Evolutionary conservation across 352 stramenopile genomes (phyloP), one percentile per base, ranked within the genome.

Genomic region (Globisporangium mamillatum): DNA sequence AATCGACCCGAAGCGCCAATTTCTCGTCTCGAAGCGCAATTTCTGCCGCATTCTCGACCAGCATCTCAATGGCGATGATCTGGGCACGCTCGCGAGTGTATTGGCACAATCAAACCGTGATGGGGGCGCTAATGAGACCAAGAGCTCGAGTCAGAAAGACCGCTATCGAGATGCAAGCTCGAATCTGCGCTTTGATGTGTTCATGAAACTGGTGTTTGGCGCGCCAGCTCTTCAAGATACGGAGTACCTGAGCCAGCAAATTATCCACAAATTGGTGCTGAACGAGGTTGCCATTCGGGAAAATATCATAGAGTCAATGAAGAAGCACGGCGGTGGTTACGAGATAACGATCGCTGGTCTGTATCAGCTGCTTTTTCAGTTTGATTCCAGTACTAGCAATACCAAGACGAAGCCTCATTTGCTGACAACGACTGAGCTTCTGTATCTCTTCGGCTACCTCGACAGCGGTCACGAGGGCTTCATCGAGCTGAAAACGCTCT

Each of bases 201-300:
- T 91, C 4, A 73, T 91, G 56, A 76, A 76, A 36, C 50, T 89
- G 22, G 46, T 86, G 3, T 89, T 89, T 67, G 79, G 79, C 7
- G 69, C 64, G 5, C 77, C 77, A 2, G 58, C 69, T 12, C 62
- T 88, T 7, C 65, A 71, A 1, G 77, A 85, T n/a, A 41, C 57
- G 0, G 16, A 7, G 14, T 64, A 57, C 0, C 29, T 81, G 14
- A 34, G n/a, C 14, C 29, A 14, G 1, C 9, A 9, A 3, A 66
- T 90, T 18, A 46, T 63, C 3, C 24, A 29, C 1, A 83, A 79
- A 18, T 34, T 88, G 14, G n/a, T 54, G 1, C 54, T 53, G 20
- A 57, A 74, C 8, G 65, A 75, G 27, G 27, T 25, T 0, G 16
- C 60, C 8, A 63, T 82, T 4, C 60, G 59, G 6, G 10, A 18